phyloP scores from a whole-genome alignment of 1,139 yeast genomes.

The Entelexis paramagnoliae region DNA sequence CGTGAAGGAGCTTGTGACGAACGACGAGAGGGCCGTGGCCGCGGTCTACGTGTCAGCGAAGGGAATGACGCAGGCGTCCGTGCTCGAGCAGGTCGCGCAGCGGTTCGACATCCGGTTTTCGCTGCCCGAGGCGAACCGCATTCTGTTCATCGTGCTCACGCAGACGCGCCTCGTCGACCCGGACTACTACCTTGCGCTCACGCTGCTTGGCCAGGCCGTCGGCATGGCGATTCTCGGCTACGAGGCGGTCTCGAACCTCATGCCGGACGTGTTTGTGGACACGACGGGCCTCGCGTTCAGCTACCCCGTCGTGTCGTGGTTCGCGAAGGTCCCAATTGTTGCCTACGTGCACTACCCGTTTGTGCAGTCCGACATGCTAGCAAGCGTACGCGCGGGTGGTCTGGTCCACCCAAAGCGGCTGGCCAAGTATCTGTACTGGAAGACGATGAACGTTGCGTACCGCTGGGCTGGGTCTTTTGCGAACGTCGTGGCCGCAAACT shows the following conservation, averaged over 20 bases:
- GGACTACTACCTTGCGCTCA: conserved; percentile 63
- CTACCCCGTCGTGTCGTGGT: conserved; percentile 49
- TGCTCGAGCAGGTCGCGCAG: conserved; percentile 47
- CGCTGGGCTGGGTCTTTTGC: conserved; percentile 56
- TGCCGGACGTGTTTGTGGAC: conserved; percentile 90
- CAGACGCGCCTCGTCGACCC: conserved; percentile 58
- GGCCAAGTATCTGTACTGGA: conserved; percentile 49
- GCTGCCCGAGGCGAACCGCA: conserved; percentile 41
- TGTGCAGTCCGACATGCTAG: conserved; percentile 73
- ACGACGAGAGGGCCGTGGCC: conserved; percentile 43
- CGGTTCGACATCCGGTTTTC: conserved; percentile 49
- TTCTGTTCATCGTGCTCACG: conserved; percentile 63
- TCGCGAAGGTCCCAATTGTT: conserved; percentile 60
- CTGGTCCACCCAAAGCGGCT: conserved; percentile 38
- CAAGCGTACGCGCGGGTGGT: conserved; percentile 26
- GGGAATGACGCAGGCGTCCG: conserved; percentile 41
- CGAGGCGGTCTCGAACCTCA: conserved; percentile 57
- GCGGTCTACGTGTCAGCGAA: conserved; percentile 67
- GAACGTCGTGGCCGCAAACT: conserved; percentile 62
- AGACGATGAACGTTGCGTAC: conserved; percentile 49
- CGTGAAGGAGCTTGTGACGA: conserved; percentile 56
- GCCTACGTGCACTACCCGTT: conserved; percentile 93
- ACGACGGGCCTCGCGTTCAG: conserved; percentile 90
- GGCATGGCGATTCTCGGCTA: conserved; percentile 62
- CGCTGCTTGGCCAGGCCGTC: conserved; percentile 76